Conservation (phyloP, 805 yeast genomes). For the Sungouiozyma intestinalis region DNA sequence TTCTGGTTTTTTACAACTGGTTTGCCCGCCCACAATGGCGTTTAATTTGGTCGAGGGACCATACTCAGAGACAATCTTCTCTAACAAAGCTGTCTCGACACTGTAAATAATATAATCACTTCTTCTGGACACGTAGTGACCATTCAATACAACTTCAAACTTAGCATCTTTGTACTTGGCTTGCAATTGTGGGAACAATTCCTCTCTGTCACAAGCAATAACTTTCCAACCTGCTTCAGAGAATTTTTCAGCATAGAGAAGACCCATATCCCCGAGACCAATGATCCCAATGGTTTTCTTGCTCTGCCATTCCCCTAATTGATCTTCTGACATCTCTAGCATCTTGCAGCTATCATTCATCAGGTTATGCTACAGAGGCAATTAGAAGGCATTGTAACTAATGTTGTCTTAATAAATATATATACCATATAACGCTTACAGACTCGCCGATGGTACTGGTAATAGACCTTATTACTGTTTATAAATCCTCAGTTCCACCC, state of each 20-base stretch:
- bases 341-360: too few relatives aligned
- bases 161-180: conserved; percentile 32
- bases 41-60: conserved; percentile 86
- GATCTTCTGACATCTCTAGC: conserved; percentile 8
- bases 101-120: conserved; percentile 81
- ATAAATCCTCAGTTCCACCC: conserved; percentile 34
- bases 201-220: conserved; percentile 79
- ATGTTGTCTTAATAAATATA: too few relatives aligned
- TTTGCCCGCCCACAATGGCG: conserved; percentile 95
- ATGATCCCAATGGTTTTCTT: conserved; percentile 72
- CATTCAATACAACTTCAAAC: conserved; percentile 59
- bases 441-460: too few relatives aligned
- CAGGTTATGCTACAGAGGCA: too few relatives aligned
- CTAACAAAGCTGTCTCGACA: conserved; percentile 85
- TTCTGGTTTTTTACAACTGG: conserved; percentile 89
- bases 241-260: conserved; percentile 69
- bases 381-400: too few relatives aligned
- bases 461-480: neutral
- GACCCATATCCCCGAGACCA: conserved; percentile 97
- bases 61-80: conserved; percentile 57
- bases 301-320: conserved; percentile 28
- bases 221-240: conserved; percentile 81
- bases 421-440: too few relatives aligned
- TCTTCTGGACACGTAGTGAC: conserved; percentile 70
- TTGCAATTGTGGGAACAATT: conserved; percentile 38